Evolutionary conservation across 2,329 filamentous ascomycete genomes (phyloP).

Genomic region (Fusarium nanum): DNA sequence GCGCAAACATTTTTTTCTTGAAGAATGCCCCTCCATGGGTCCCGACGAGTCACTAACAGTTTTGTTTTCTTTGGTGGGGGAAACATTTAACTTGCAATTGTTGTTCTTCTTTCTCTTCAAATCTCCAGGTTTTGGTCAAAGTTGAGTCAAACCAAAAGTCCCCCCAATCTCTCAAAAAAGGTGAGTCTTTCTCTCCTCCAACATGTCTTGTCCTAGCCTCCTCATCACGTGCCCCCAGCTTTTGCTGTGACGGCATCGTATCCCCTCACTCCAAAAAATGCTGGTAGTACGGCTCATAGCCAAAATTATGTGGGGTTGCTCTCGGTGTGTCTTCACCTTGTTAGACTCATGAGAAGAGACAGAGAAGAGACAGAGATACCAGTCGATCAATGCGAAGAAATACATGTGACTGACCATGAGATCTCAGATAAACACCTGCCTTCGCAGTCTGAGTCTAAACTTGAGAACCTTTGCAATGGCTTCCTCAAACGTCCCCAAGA

Average conservation of each 20-base stretch:
- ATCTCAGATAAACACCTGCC: constrained; percentile 21
- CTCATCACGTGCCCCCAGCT: constrained; percentile 19
- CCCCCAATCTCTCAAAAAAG: constrained; percentile 6
- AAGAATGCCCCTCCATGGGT: constrained; percentile 42
- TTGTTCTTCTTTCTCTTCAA: constrained; percentile 30
- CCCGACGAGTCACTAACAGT: constrained; percentile 10
- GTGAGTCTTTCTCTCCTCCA: constrained; percentile 21
- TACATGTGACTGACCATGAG: constrained; percentile 25
- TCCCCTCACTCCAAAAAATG: constrained; percentile 14
- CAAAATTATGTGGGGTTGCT: constrained; percentile 40
- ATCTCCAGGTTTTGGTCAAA: constrained; percentile 25
- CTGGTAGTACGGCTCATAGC: constrained; percentile 29
- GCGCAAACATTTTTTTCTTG: constrained; percentile 40
- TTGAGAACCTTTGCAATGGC: constrained; percentile 44
- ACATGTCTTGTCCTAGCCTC: constrained; percentile 6
- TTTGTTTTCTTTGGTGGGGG: constrained; percentile 41
- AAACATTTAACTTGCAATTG: constrained; percentile 16
- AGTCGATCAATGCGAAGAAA: constrained; percentile 4
- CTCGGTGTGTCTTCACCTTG: constrained; percentile 31
- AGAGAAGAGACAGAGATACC: constrained; percentile 3
- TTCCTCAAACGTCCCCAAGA: constrained; percentile 62
- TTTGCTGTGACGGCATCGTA: constrained; percentile 20
- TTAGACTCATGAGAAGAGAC: constrained; percentile 1
- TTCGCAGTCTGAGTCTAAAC: constrained; percentile 13
- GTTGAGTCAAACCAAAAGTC: constrained; percentile 15